Percentiles rank a stretch among this genome's conserved stretches.
Evolutionary conservation across 257 asterid genomes (phyloP).

Genomic region (Ocimum tenuiflorum): DNA sequence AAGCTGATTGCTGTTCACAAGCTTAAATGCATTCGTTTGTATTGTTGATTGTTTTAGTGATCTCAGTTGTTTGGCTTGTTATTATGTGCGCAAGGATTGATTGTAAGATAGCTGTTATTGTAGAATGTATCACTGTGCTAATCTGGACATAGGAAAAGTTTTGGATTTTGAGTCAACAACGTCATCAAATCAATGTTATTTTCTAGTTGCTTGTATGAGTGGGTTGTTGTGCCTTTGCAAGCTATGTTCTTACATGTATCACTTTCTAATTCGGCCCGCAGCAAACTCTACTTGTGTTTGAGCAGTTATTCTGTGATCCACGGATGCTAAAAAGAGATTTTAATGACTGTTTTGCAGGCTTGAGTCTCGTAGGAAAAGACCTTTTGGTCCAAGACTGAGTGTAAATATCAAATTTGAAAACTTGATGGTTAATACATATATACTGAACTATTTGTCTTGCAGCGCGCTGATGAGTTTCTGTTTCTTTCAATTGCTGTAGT

Average conservation of each 20-base stretch:
- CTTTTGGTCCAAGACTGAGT: conserved; percentile 83
- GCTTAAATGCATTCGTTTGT: background rate
- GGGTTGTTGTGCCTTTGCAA: background rate
- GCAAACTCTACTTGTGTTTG: background rate
- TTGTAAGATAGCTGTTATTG: background rate
- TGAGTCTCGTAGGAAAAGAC: conserved; percentile 67
- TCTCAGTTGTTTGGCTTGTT: background rate
- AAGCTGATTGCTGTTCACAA: conserved; percentile 6
- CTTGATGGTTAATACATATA: background rate
- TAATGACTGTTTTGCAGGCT: conserved; percentile 49
- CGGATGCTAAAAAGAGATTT: background rate
- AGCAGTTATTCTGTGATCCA: background rate
- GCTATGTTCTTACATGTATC: background rate
- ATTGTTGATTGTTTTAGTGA: background rate
- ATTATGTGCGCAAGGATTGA: background rate
- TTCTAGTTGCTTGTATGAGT: background rate
- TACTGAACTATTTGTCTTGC: background rate
- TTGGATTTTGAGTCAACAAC: background rate
- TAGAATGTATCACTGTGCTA: background rate
- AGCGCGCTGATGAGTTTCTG: conserved; percentile 8
- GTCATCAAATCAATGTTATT: background rate
- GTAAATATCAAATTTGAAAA: conserved; percentile 30
- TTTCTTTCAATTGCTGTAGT: conserved; percentile 33
- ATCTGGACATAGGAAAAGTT: background rate
- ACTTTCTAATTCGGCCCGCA: background rate